Evolutionary conservation across 345 rosid genomes (phyloP), one percentile per base, ranked within the genome.

Genomic region (Syzygium aromaticum): DNA sequence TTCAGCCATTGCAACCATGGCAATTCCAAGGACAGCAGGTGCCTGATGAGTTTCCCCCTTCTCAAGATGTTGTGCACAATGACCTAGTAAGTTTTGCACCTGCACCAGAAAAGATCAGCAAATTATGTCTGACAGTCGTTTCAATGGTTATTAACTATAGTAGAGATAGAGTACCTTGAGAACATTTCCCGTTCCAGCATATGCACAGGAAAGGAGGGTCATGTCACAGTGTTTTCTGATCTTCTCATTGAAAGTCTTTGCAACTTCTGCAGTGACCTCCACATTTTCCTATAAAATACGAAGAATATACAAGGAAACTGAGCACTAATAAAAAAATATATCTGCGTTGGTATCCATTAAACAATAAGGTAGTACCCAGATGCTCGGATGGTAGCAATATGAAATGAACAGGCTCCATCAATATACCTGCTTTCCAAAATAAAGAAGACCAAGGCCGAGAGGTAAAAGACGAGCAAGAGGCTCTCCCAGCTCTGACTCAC

Each of bases 1-100:
- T 94, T 98, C 98, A 84, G 98, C 97, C 99, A 98, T 98, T 85
- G 99, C 97, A 40, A 96, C 96, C 98, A 98, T 93, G n/a, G 98
- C 98, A 89, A 98, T 93, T 88, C 99, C 99, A 89, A 98, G 96
- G 78, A 98, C 97, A 85, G 98, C 99, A 63, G 98, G 96, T 46
- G 98, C 99, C 89, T 98, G 99, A 91, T 95, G 95, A 84, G 92
- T 93, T 87, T 95, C 98, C 61, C 96, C 96, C 87, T 95, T 96
- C 90, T 96, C 99, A 54, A 95, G 93, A 93, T 95, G 98, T 77
- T 95, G 96, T 82, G 95, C 95, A 89, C 99, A 98, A 89, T 95
- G 94, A 87, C 95, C 96, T 49, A 96, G 94, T 89, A 98, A 98
- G 90, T 94, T 95, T 91, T 98, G 98, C 80, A 98, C 98, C 99